Base-by-base conservation (phyloP, 768 basidiomycete genomes). In the Suillus alpinus region DNA sequence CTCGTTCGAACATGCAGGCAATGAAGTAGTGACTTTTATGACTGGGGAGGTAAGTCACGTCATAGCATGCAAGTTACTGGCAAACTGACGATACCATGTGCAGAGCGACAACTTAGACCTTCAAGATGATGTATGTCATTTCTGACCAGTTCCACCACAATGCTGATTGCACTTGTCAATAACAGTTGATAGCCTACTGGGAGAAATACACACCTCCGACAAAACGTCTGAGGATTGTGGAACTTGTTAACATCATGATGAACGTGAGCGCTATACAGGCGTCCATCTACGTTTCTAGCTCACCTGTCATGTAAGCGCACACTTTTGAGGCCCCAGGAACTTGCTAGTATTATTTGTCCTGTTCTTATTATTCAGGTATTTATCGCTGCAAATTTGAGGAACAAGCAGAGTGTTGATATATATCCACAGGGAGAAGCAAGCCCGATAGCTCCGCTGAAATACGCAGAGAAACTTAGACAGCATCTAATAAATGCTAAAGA, bases 121-220 rank as follows among this genome's bases (percentile, higher is more conserved):
- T 26, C 75, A 80, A 63, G 89, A 92, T 70, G 85, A 87, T 52
- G 90, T 91, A 62, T 59, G 83, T 76, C 23, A 39, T 44, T 36
- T 34, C 23, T 23, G 40, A 9, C 9, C 55, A 12, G 2, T 56
- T n/a, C n/a, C 34, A 6, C 3, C n/a, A 37, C 26, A 18, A 26
- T 3, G 23, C 58, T 59, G 7, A 56, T 40, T 56, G 55, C 8
- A 37, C 36, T 13, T n/a, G 37, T 57, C 41, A 32, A 63, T 73
- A 3, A 70, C 61, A 92, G 90, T 67, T 92, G 26, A 84, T 89
- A 50, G 77, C 81, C 26, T 87, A 81, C 68, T 92, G 88, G 88
- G 80, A 86, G 70, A 77, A 70, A 41, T 71, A 65, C 32, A 78
- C 80, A 60, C 82, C 89, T 32, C 90, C 89, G 0, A 74, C 70